Conservation (phyloP, 441 rosid species). For the Erysimum cheiri region DNA sequence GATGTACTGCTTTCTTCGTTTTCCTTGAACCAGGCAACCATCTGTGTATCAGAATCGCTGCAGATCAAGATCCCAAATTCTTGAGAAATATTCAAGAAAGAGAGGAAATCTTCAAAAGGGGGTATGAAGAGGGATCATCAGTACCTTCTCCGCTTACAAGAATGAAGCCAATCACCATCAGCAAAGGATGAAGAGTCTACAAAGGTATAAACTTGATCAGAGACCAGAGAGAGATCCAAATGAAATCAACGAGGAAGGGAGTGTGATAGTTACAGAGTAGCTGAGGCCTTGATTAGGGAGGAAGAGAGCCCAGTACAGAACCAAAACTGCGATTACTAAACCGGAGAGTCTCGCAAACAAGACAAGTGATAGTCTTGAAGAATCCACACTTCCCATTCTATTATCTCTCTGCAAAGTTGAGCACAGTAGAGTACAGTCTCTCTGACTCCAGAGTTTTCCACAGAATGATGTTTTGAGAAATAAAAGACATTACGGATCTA, state of each 20-base stretch:
- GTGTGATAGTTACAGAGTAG: slow-evolving; percentile 54
- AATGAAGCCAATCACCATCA: slow-evolving; percentile 95
- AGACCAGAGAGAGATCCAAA: slow-evolving; percentile 3
- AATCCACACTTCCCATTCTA: slow-evolving; percentile 37
- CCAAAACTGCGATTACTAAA: slow-evolving; percentile 56
- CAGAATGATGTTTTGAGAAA: background rate
- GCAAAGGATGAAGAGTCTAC: slow-evolving; percentile 81
- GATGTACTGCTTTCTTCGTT: slow-evolving; percentile 80
- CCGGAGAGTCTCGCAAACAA: slow-evolving; percentile 71
- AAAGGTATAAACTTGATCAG: background rate
- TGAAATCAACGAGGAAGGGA: background rate
- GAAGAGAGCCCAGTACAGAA: slow-evolving; percentile 70
- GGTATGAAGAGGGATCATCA: background rate
- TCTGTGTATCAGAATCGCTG: slow-evolving; percentile 87
- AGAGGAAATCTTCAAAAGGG: slow-evolving; percentile 5
- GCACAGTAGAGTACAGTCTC: background rate
- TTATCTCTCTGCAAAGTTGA: slow-evolving; percentile 20
- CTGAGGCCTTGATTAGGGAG: slow-evolving; percentile 56
- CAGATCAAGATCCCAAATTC: slow-evolving; percentile 21
- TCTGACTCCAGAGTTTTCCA: slow-evolving; percentile 16
- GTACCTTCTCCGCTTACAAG: slow-evolving; percentile 92
- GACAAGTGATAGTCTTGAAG: slow-evolving; percentile 48
- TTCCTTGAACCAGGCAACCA: slow-evolving; percentile 90
- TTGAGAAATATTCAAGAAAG: background rate
- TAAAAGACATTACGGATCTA: background rate